phyloP scores from a whole-genome alignment of 192 early-diverging fungal genomes.

The Rhizophagus prolifer region DNA sequence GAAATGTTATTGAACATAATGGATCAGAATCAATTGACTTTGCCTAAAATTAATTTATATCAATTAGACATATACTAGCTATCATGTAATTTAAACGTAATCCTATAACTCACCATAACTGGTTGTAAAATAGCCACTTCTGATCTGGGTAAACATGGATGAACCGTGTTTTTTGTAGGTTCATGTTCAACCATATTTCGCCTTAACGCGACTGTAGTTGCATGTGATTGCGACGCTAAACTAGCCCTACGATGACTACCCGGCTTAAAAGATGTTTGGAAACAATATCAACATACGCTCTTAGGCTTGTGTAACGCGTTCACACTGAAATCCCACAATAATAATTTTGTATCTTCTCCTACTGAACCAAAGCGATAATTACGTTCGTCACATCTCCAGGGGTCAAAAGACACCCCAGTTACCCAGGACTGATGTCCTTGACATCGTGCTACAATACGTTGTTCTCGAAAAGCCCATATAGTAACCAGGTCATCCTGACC shows the following conservation, averaged over 20 bases:
- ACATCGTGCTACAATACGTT: conserved; percentile 79
- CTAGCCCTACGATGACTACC: conserved; percentile 38
- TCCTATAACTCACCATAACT: conserved; percentile 47
- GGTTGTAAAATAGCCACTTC: conserved; percentile 73
- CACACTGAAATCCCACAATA: conserved; percentile 94
- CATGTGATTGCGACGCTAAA: conserved; percentile 35
- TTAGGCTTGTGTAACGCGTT: conserved; percentile 74
- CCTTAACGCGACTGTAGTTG: conserved; percentile 16
- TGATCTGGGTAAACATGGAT: conserved; percentile 39
- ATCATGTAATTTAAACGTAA: neutral
- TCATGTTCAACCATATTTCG: conserved; percentile 28
- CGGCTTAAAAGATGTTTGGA: conserved; percentile 24
- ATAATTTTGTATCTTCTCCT: conserved; percentile 81
- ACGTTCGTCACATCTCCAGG: conserved; percentile 70
- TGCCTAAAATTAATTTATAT: conserved; percentile 31
- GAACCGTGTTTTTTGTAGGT: conserved; percentile 29
- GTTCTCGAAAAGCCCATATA: conserved; percentile 81
- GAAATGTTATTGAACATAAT: conserved; percentile 60
- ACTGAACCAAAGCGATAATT: conserved; percentile 87
- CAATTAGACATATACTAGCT: neutral
- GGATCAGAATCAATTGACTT: conserved; percentile 65
- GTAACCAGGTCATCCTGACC: conserved; percentile 93
- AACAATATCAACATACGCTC: conserved; percentile 42
- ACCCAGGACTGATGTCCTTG: conserved; percentile 93
- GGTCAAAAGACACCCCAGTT: conserved; percentile 82